These are phyloP conservation scores for Protea cynaroides DNA, from an alignment of 164 flowering plant genomes.

Conservation along the genomic window DNA sequence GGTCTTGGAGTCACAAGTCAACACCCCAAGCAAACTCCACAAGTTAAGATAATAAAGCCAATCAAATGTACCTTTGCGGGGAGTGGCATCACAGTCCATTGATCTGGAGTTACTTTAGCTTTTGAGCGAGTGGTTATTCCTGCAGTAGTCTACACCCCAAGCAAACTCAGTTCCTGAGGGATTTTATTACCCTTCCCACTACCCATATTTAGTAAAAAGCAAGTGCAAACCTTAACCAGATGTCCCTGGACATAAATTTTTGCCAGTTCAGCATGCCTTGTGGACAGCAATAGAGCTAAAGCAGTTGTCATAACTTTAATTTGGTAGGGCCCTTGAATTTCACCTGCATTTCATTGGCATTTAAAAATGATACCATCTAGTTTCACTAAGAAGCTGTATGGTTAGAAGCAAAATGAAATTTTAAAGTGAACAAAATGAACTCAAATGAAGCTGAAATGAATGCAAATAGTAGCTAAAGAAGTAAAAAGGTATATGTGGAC, in stretches of 20 bases:
- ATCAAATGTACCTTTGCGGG: conserved; percentile 65
- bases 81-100: conserved; percentile 82
- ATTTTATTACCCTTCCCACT: not conserved
- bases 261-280: conserved; percentile 57
- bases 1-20: too few species aligned
- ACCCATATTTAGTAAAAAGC: not conserved
- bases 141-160: conserved; percentile 43
- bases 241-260: conserved; percentile 69
- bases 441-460: too few species aligned
- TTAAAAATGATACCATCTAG: not conserved
- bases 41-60: not conserved
- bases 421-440: too few species aligned
- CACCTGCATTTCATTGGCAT: conserved; percentile 41
- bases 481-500: too few species aligned
- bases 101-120: conserved; percentile 76
- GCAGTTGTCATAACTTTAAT: conserved; percentile 92
- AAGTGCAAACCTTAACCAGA: conserved; percentile 56
- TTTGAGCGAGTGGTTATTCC: conserved; percentile 89
- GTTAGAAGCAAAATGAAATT: too few species aligned
- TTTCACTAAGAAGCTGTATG: not conserved
- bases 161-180: conserved; percentile 7
- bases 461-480: too few species aligned
- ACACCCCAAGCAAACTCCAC: too few species aligned
- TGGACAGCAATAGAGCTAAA: conserved; percentile 71
- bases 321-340: conserved; percentile 86